These are phyloP conservation scores for Pseudocercospora fuligena DNA, from an alignment of 2,329 filamentous ascomycete genomes.

Conservation along the genomic window DNA sequence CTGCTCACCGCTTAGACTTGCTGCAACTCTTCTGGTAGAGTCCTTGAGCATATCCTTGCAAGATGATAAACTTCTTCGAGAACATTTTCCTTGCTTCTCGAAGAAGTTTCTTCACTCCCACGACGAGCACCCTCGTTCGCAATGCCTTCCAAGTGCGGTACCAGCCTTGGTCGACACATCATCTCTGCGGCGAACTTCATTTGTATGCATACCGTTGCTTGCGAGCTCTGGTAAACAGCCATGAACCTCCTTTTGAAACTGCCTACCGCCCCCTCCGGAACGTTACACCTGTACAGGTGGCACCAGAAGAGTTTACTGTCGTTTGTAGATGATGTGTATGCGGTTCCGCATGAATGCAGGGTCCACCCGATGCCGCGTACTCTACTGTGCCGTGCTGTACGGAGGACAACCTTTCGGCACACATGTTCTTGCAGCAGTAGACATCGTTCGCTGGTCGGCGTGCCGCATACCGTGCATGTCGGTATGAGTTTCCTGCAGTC, in stretches of 20 bases:
- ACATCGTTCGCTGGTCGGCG: background rate
- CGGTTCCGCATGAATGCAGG: conserved; percentile 2
- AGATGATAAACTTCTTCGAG: conserved; percentile 1
- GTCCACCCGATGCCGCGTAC: background rate
- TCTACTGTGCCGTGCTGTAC: background rate
- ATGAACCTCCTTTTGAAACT: background rate
- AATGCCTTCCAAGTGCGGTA: background rate
- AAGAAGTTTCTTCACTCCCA: background rate
- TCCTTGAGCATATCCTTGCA: background rate
- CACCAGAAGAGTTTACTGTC: background rate
- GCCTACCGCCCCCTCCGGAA: background rate
- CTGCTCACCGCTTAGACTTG: background rate
- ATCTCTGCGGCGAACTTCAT: background rate
- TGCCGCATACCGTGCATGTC: background rate
- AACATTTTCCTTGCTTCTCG: background rate
- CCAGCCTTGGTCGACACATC: background rate
- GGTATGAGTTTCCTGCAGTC: background rate
- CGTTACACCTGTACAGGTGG: background rate
- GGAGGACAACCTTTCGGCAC: background rate
- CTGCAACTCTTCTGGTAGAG: background rate
- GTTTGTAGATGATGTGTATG: background rate
- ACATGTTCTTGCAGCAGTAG: background rate
- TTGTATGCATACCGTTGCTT: background rate
- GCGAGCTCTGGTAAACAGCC: background rate
- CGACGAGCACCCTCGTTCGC: background rate